A percentile compares a stretch with the other conserved stretches of the same genome.
phyloP scores from a whole-genome alignment of 2,329 filamentous ascomycete genomes.

The Botrytis paeoniae region DNA sequence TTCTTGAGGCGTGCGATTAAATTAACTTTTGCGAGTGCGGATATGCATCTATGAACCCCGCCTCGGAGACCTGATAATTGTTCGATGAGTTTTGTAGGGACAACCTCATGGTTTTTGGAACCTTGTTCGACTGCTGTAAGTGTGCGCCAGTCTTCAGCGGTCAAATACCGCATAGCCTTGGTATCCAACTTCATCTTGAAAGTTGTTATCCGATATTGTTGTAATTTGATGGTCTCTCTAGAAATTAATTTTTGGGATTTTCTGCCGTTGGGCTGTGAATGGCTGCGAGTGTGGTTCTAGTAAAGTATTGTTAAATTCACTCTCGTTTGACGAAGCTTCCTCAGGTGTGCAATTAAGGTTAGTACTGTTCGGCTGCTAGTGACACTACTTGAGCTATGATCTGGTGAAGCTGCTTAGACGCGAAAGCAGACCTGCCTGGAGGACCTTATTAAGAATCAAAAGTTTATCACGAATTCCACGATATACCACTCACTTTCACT shows the following conservation, averaged over 20 bases:
- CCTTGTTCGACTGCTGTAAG: slow-evolving; percentile 90
- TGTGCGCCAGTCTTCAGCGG: slow-evolving; percentile 90
- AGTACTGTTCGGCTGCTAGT: slow-evolving; percentile 13
- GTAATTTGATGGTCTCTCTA: background rate
- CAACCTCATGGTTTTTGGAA: slow-evolving; percentile 94
- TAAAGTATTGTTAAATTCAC: background rate
- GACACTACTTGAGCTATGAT: slow-evolving; percentile 20
- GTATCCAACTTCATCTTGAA: slow-evolving; percentile 86
- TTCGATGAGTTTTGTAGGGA: slow-evolving; percentile 84
- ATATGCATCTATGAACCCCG: slow-evolving; percentile 83
- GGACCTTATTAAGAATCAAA: slow-evolving; percentile 27
- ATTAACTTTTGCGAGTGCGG: slow-evolving; percentile 83
- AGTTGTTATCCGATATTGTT: slow-evolving; percentile 1
- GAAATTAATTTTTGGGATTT: slow-evolving; percentile 12
- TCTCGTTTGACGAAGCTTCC: too few relatives aligned
- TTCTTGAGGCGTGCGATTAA: slow-evolving; percentile 93
- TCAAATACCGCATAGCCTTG: slow-evolving; percentile 87
- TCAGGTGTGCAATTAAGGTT: slow-evolving; percentile 16
- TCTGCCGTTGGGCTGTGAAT: slow-evolving; percentile 14
- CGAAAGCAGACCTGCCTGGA: slow-evolving; percentile 22
- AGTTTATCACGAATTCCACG: slow-evolving; percentile 33
- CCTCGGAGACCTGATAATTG: slow-evolving; percentile 79
- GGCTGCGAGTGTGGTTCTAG: background rate
- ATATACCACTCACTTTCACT: slow-evolving; percentile 26
- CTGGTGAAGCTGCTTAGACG: slow-evolving; percentile 22